Base-by-base conservation (phyloP, 2,329 filamentous ascomycete species). In the Dactylellina cionopaga region DNA sequence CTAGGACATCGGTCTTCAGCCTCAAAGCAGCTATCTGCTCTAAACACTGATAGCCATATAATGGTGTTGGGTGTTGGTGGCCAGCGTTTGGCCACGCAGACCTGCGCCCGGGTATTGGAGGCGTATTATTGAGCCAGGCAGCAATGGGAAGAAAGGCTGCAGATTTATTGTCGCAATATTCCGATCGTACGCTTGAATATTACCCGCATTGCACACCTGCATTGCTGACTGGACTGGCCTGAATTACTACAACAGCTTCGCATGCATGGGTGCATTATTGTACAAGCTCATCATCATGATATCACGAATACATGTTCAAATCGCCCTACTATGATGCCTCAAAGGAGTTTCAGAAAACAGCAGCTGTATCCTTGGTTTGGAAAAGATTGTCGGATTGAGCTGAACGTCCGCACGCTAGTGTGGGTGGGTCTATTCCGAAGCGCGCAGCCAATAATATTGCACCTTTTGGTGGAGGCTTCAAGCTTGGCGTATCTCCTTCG, bases 391-490 rank as follows among this genome's bases (percentile, higher is more conserved):
- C 52, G 35, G 43, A 35, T 66, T 43, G 51, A 66, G 62, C 62
- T 66, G 62, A 66, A 66, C 37, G 19, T 44, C 41, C 19, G 56
- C 35, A 35, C 51, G 22, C 43, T 66, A 51, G 37, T 11, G 25
- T 31, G 11, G 11, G 60, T 65, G 60, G 60, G 60, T 49, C 41
- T 37, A 66, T 66, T 66, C 62, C 62, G 62, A 66, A 66, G 62
- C 24, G 62, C 62, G 62, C 62, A 22, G 4, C 60, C 62, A 66
- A 66, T 65, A 13, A 56, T 47, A 31, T 39, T 24, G n/a, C 15
- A 11, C 49, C 27, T 47, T 44, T 39, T 65, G 51, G 49, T 58
- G 51, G 62, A 58, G 62, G 62, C 31, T 41, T 66, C 31, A 31
- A 37, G 39, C 62, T 58, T 66, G 62, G 43, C 51, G 29, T n/a